Percentiles rank a stretch among this genome's conserved stretches.
Conservation (phyloP, 106 monocot genomes). For the Narthecium ossifragum region DNA sequence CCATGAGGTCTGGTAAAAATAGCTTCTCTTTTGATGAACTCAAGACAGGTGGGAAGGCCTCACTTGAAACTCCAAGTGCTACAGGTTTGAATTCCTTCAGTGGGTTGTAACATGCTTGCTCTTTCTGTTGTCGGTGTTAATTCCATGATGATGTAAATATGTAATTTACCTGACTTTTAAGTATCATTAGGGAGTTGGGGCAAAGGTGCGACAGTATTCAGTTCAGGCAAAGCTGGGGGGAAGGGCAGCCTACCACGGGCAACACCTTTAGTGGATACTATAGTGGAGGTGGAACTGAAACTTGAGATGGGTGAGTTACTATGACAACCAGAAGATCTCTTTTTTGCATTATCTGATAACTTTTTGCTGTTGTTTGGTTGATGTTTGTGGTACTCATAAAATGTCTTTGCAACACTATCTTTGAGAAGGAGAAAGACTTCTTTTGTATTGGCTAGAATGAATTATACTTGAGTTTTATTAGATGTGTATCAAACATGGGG, state of each 20-base stretch:
- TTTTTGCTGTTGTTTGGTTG: too few relatives aligned
- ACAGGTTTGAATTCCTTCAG: slow-evolving; percentile 30
- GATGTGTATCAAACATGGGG: too few relatives aligned
- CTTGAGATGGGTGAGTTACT: slow-evolving; percentile 60
- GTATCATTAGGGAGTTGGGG: slow-evolving; percentile 22
- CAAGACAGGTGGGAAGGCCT: slow-evolving; percentile 24
- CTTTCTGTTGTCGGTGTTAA: background rate
- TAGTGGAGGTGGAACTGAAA: slow-evolving; percentile 44
- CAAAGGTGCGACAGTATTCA: slow-evolving; percentile 37
- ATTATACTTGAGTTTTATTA: too few relatives aligned
- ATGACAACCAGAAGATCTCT: background rate
- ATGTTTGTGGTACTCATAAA: too few relatives aligned
- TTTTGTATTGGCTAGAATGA: too few relatives aligned
- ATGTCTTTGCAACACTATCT: too few relatives aligned
- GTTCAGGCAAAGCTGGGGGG: slow-evolving; percentile 41
- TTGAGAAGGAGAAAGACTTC: too few relatives aligned
- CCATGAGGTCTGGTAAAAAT: slow-evolving; percentile 22
- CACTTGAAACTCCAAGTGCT: slow-evolving; percentile 2
- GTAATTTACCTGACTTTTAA: background rate
- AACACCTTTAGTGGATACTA: slow-evolving; percentile 20
- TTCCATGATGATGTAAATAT: background rate
- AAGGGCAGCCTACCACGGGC: slow-evolving; percentile 26
- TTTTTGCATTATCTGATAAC: too few relatives aligned
- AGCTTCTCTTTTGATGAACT: slow-evolving; percentile 12
- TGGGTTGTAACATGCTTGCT: background rate